Percentiles rank a stretch among this genome's conserved stretches.
Evolutionary conservation across 31 red algal genomes (phyloP).

Genomic region (Endocladia muricata): DNA sequence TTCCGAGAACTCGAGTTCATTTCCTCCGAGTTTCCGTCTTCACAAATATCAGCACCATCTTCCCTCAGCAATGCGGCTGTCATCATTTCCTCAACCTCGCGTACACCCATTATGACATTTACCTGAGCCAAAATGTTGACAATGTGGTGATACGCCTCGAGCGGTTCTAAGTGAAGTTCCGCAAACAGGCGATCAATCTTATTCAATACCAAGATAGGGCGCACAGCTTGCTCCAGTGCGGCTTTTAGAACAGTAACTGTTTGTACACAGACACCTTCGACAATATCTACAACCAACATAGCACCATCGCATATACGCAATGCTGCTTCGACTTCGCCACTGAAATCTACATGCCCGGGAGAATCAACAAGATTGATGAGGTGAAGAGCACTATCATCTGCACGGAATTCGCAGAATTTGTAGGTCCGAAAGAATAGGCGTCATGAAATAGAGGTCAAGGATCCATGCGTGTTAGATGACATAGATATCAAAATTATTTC

Average conservation of each 20-base stretch:
- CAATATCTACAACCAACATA: conserved; percentile 87
- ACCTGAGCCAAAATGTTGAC: conserved; percentile 78
- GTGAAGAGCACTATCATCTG: conserved; percentile 38
- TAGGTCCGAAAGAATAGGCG: no score
- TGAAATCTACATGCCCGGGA: conserved; percentile 98
- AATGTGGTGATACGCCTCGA: conserved; percentile 83
- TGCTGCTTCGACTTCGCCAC: conserved; percentile 85
- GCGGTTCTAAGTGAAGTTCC: conserved; percentile 69
- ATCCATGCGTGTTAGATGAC: no score
- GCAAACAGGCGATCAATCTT: conserved; percentile 84
- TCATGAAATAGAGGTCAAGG: no score
- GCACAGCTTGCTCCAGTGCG: conserved; percentile 65
- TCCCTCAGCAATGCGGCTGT: conserved; percentile 22
- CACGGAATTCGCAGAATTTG: no score
- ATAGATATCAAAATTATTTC: no score
- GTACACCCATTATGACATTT: conserved; percentile 85
- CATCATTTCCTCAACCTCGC: conserved; percentile 73
- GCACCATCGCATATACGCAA: conserved; percentile 85
- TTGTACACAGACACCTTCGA: conserved; percentile 93
- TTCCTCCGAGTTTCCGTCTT: conserved; percentile 14
- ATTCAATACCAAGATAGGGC: conserved; percentile 87
- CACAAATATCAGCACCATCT: not conserved
- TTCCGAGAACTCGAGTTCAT: not conserved
- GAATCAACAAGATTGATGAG: conserved; percentile 92
- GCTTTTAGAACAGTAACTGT: conserved; percentile 77